Evolutionary conservation across 2,329 filamentous ascomycete genomes (phyloP), one percentile per base, ranked within the genome.

Genomic region (Fusarium sp.): DNA sequence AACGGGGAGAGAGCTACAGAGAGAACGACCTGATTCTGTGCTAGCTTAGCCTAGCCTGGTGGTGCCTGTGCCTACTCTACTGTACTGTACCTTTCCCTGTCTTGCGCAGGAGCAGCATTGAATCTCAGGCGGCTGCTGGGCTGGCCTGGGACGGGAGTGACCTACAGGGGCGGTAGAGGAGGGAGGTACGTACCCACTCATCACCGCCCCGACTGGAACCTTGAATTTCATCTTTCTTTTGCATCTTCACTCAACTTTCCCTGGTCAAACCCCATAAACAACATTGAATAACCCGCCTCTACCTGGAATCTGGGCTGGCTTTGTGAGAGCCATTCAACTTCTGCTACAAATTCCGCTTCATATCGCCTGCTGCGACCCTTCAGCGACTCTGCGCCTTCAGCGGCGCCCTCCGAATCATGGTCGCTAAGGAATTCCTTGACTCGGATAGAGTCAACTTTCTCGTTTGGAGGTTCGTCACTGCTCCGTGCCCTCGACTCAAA

Each of bases 361-460:
- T 46, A 65, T 54, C 36, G 47, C 40, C 52, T 55, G 52, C 53
- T 54, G 58, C 63, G 58, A 61, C 67, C 63, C 53, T 64, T 67
- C 66, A 66, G 70, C 74, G 66, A 71, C 73, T 58, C 67, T 71
- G 75, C 77, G 75, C 76, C 75, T 74, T 69, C 68, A 72, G 69
- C 71, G 76, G 74, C 74, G 74, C 74, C 66, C 67, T 70, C 67
- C 66, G 68, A 66, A 75, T 73, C 74, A 88, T 88, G 85, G 77
- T 79, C 71, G 71, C 73, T 75, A 88, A 88, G 81, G 86, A 88
- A 81, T 83, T 83, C 76, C 83, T 90, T 74, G 85, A 89, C 83
- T 89, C 87, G 70, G 84, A 90, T 79, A 84, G 86, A 82, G 82
- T 90, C 84, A 90, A 90, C 82, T 90, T 87, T 83, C 84, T 90